Evolutionary conservation across 1,139 yeast species (phyloP).

Genomic region (Yamadazyma diddensiae): DNA sequence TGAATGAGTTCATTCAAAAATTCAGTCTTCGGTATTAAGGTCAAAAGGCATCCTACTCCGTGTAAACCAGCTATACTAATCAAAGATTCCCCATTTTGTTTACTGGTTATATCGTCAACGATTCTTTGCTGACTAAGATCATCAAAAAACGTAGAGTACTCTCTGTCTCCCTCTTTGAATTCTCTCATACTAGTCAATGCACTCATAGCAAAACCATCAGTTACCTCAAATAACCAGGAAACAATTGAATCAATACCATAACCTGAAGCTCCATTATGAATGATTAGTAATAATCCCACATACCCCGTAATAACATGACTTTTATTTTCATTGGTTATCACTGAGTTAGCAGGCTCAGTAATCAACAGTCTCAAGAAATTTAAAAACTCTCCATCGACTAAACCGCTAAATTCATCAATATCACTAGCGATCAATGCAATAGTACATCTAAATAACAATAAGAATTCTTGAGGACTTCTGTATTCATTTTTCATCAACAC

Average conservation of each 20-base stretch:
- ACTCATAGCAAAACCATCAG: conserved; percentile 43
- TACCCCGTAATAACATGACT: conserved; percentile 44
- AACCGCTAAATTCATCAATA: conserved; percentile 50
- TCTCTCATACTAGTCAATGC: conserved; percentile 32
- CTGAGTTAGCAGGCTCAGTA: conserved; percentile 31
- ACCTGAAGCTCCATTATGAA: conserved; percentile 48
- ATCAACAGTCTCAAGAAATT: conserved; percentile 30
- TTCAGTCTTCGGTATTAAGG: conserved; percentile 38
- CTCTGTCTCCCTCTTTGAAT: conserved; percentile 41
- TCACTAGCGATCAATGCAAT: conserved; percentile 46
- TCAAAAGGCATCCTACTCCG: conserved; percentile 46
- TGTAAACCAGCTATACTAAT: conserved; percentile 46
- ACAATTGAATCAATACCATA: conserved; percentile 49
- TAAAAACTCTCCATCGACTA: conserved; percentile 40
- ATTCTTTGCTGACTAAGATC: conserved; percentile 40
- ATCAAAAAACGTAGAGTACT: conserved; percentile 39
- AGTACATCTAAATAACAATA: conserved; percentile 40
- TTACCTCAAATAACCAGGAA: conserved; percentile 41
- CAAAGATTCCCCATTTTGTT: conserved; percentile 33
- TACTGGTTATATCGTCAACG: conserved; percentile 31
- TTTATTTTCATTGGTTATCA: conserved; percentile 38
- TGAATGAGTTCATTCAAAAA: conserved; percentile 44
- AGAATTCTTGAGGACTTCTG: conserved; percentile 43
- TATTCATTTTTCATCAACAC: conserved; percentile 32
- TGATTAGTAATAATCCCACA: conserved; percentile 39